phyloP scores from a whole-genome alignment of 805 yeast genomes.

The Starmerella kuoi region DNA sequence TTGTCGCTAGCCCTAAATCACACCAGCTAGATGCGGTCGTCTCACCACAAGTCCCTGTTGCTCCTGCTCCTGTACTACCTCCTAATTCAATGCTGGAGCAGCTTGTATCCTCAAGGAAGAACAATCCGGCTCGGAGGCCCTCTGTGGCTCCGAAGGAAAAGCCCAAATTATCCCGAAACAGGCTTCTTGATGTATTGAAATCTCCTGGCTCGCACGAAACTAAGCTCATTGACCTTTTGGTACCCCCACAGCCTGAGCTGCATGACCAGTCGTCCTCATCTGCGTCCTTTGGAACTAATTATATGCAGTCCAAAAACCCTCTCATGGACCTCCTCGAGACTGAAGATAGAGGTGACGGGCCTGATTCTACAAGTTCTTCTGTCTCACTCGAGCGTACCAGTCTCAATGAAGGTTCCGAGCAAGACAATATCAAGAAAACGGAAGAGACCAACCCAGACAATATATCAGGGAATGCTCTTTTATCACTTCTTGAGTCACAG shows the following conservation, averaged over 20 bases:
- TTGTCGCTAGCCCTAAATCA: too few relatives aligned
- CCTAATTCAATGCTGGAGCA: constrained; percentile 20
- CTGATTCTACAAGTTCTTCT: too few relatives aligned
- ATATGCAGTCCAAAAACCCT: background rate
- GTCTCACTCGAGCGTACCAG: too few relatives aligned
- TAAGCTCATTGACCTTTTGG: constrained; percentile 10
- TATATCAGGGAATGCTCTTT: background rate
- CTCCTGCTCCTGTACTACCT: constrained; percentile 16
- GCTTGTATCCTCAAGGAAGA: constrained; percentile 18
- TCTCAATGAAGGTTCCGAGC: too few relatives aligned
- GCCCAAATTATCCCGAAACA: constrained; percentile 7
- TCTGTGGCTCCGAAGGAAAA: background rate
- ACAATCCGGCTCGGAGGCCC: background rate
- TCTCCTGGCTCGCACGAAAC: constrained; percentile 3
- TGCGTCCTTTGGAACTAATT: background rate
- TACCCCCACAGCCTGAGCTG: background rate
- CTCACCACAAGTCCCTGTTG: background rate
- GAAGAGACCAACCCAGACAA: background rate
- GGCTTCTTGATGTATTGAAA: constrained; percentile 13
- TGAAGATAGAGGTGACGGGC: background rate
- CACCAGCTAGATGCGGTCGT: background rate
- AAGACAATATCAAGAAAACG: too few relatives aligned
- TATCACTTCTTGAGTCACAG: background rate
- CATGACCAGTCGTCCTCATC: background rate
- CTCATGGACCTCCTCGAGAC: constrained; percentile 8